Evolutionary conservation across 2,329 filamentous ascomycete species (phyloP), one percentile per base, ranked within the genome.

Genomic region (Arthrinium puccinioides): DNA sequence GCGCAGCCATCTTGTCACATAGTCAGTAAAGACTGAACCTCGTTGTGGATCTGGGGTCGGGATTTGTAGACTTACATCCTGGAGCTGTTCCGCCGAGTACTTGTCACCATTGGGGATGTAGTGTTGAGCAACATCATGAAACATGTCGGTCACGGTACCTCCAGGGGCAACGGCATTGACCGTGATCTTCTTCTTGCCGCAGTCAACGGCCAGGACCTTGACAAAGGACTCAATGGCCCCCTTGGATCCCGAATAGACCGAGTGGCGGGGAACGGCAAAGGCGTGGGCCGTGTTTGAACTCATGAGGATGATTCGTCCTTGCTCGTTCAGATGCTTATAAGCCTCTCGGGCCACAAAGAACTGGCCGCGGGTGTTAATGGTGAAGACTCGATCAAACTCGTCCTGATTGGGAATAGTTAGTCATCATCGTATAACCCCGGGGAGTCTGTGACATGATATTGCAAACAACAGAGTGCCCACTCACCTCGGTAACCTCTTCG

Each of bases 221-320:
- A 57, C 56, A 41, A 61, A 56, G 2, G 55, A 52, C 39, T 59
- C 54, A 32, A 61, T 56, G 28, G 58, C 54, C 16, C 51, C 57
- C 48, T 61, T 62, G 36, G 54, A 57, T 10, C 48, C 59, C 4
- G 55, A 57, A 45, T 62, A 62, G 13, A 62, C 43, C n/a, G 57
- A 42, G 41, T 62, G 59, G 4, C 48, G 43, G 7, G 56, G 56
- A 3, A 60, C 54, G 21, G 41, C 48, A 36, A 53, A 53, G 39
- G 46, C 52, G 32, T 49, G 44, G 24, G 76, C 46, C 3, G 74
- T 75, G 51, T 80, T 81, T 18, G 73, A 78, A 25, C 64, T 69
- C 74, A 79, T 82, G 38, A 82, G 64, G 48, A 82, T 73, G 32
- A 82, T 64, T 11, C 77, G 67, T n/a, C 78, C 78, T 40, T 76